phyloP scores from a whole-genome alignment of 2,329 filamentous ascomycete genomes.

The Pyrenophora tritici-repentis region DNA sequence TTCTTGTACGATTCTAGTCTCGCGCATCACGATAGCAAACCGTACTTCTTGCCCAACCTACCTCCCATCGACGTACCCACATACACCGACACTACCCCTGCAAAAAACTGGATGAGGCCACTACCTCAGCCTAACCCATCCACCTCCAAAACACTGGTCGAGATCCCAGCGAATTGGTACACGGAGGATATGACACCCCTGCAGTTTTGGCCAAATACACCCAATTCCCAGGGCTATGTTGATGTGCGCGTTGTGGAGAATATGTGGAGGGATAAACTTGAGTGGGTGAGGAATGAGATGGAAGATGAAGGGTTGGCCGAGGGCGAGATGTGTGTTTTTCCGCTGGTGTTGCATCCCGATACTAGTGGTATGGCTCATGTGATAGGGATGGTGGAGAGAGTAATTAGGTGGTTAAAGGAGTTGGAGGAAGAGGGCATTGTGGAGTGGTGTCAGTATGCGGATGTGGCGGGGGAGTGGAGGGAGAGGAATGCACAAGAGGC shows the following conservation, averaged over 20 bases:
- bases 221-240: slow-evolving; percentile 64
- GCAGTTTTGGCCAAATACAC: slow-evolving; percentile 53
- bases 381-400: slow-evolving; percentile 61
- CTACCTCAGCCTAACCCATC: slow-evolving; percentile 30
- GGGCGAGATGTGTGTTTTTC: slow-evolving; percentile 52
- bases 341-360: slow-evolving; percentile 62
- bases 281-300: slow-evolving; percentile 55
- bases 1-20: slow-evolving; percentile 60
- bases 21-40: slow-evolving; percentile 56
- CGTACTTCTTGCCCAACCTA: slow-evolving; percentile 54
- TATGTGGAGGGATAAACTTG: slow-evolving; percentile 65
- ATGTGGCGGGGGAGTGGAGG: slow-evolving; percentile 51
- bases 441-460: slow-evolving; percentile 53
- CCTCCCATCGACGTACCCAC: slow-evolving; percentile 50
- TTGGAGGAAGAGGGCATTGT: slow-evolving; percentile 52
- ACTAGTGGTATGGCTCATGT: slow-evolving; percentile 66
- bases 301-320: slow-evolving; percentile 37
- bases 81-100: slow-evolving; percentile 46
- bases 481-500: slow-evolving; percentile 15
- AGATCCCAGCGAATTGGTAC: slow-evolving; percentile 59
- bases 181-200: slow-evolving; percentile 58
- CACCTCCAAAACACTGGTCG: slow-evolving; percentile 47
- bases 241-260: slow-evolving; percentile 61
- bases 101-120: slow-evolving; percentile 54
- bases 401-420: slow-evolving; percentile 57